Conservation (phyloP, 257 asterid genomes). For the Hygrophila difformis region DNA sequence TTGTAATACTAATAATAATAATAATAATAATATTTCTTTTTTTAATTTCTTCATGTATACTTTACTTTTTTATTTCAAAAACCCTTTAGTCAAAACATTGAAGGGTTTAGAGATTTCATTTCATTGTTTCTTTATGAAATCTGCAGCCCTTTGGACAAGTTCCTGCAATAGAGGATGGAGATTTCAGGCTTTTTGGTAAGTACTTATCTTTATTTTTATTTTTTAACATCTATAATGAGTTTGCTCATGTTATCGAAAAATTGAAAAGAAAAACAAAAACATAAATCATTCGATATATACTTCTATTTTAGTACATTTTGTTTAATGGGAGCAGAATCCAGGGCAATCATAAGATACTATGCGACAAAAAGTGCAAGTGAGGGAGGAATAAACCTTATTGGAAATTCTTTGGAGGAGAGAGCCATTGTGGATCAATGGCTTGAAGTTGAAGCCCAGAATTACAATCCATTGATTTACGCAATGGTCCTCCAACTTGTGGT, state of each 20-base stretch:
- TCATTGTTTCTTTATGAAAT: background rate
- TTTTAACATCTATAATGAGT: too few relatives aligned
- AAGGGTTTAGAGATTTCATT: too few relatives aligned
- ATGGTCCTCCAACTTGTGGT: conserved; percentile 62
- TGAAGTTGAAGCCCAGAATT: conserved; percentile 76
- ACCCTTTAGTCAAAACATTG: background rate
- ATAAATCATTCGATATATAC: too few relatives aligned
- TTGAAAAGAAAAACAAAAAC: too few relatives aligned
- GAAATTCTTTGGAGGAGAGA: conserved; percentile 57
- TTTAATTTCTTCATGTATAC: background rate
- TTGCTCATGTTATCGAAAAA: too few relatives aligned
- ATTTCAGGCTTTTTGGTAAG: conserved; percentile 79
- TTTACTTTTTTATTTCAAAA: background rate
- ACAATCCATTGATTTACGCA: conserved; percentile 46
- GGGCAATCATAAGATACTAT: conserved; percentile 82
- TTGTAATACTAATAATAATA: too few relatives aligned
- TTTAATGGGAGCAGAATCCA: conserved; percentile 44
- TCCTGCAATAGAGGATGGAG: conserved; percentile 75
- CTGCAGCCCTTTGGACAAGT: conserved; percentile 92
- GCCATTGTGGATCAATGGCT: conserved; percentile 89
- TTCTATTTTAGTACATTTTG: background rate
- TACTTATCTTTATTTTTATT: background rate
- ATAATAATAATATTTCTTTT: too few relatives aligned
- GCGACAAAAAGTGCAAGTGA: conserved; percentile 44
- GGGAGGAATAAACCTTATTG: conserved; percentile 47